Evolutionary conservation across 768 basidiomycete species (phyloP).

Genomic region (Suillus fuscotomentosus): DNA sequence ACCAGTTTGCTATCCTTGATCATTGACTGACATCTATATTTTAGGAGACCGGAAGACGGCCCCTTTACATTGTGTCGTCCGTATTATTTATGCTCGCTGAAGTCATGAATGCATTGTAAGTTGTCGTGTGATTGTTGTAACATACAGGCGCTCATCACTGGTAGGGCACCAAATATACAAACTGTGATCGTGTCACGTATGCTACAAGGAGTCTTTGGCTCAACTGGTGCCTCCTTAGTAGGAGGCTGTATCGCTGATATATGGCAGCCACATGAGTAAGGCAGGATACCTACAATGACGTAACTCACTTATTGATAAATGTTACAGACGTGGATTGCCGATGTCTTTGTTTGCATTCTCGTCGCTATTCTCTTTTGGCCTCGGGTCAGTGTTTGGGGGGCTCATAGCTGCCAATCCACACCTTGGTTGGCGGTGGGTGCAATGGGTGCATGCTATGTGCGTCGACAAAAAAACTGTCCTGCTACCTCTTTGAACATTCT

Average conservation of each 20-base stretch:
- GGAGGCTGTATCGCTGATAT: constrained; percentile 72
- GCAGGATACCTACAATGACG: not conserved
- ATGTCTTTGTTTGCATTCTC: constrained; percentile 67
- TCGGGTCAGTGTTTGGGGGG: constrained; percentile 60
- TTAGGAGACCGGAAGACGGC: constrained; percentile 61
- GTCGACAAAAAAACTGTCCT: not conserved
- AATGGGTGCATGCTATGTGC: constrained; percentile 71
- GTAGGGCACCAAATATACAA: constrained; percentile 44
- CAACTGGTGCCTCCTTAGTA: constrained; percentile 64
- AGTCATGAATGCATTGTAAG: constrained; percentile 30
- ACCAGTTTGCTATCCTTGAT: not conserved
- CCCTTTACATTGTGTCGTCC: constrained; percentile 51
- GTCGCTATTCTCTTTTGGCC: constrained; percentile 55
- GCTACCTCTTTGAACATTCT: constrained; percentile 1
- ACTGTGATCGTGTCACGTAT: constrained; percentile 58
- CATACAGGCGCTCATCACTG: not conserved
- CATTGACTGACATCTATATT: not conserved
- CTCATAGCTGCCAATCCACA: constrained; percentile 57
- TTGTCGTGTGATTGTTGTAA: not conserved
- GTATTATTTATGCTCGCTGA: constrained; percentile 50
- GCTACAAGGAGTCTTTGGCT: constrained; percentile 61
- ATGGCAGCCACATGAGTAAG: constrained; percentile 60
- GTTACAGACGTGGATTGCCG: constrained; percentile 44
- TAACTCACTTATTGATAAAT: not conserved
- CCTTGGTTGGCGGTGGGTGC: constrained; percentile 74